These are phyloP conservation scores for Lobosporangium transversale DNA, from an alignment of 192 early-diverging fungal genomes.

Conservation along the genomic window DNA sequence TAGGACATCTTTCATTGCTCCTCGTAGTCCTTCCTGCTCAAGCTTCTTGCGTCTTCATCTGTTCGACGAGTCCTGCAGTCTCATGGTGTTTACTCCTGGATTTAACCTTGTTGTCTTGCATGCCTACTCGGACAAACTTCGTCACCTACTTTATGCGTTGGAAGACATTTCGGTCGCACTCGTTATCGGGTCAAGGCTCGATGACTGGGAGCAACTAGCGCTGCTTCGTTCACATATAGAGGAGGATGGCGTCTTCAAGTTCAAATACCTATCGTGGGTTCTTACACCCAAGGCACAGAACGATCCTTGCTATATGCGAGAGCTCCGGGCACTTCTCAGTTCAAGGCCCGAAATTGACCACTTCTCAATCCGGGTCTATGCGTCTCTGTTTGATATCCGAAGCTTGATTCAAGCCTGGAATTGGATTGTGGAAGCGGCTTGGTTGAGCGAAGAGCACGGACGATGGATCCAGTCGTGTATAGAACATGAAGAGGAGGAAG, in stretches of 20 bases:
- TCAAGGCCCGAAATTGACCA: neutral
- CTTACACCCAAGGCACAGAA: neutral
- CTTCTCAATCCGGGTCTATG: constrained; percentile 22
- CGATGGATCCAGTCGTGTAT: constrained; percentile 25
- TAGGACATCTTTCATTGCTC: neutral
- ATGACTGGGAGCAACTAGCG: constrained; percentile 11
- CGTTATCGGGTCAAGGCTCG: constrained; percentile 11
- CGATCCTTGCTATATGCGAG: constrained; percentile 2
- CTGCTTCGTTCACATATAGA: constrained; percentile 1
- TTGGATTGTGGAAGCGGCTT: neutral
- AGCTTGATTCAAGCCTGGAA: constrained; percentile 12
- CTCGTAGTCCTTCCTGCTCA: neutral
- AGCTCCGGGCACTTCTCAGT: constrained; percentile 2
- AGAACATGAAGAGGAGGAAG: constrained; percentile 1
- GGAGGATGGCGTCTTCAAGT: neutral
- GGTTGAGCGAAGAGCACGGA: constrained; percentile 25
- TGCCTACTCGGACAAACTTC: constrained; percentile 9
- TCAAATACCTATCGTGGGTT: constrained; percentile 11
- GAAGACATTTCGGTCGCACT: constrained; percentile 5
- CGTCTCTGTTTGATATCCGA: constrained; percentile 4
- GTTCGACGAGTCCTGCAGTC: constrained; percentile 11
- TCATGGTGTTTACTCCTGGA: neutral
- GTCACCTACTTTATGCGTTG: constrained; percentile 4
- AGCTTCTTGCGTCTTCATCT: constrained; percentile 1
- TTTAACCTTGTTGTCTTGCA: constrained; percentile 5